These are phyloP conservation scores for Sphaerostilbella broomeana DNA, from an alignment of 2,329 filamentous ascomycete species.

Conservation along the genomic window DNA sequence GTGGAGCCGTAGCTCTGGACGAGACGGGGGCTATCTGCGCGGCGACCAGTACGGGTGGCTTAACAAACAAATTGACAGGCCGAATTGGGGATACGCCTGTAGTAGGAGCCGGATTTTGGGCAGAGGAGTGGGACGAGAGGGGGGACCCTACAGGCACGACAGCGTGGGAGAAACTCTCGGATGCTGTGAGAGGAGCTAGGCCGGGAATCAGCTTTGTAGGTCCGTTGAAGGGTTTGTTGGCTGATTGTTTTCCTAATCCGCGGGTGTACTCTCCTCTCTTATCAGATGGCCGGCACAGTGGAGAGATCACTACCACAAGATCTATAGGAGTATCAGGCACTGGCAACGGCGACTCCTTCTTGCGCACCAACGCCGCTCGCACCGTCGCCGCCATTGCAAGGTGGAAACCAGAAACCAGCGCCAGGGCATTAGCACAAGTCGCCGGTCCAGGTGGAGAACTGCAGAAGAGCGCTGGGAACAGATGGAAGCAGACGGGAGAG, in stretches of 20 bases:
- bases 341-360: conserved; percentile 83
- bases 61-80: conserved; percentile 85
- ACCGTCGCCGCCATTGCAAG: conserved; percentile 68
- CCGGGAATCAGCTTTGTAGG: conserved; percentile 20
- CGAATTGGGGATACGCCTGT: conserved; percentile 82
- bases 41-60: conserved; percentile 64
- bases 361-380: conserved; percentile 63
- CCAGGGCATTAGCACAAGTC: conserved; percentile 56
- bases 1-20: conserved; percentile 77
- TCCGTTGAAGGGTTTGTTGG: conserved; percentile 43
- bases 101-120: conserved; percentile 82
- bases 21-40: conserved; percentile 63
- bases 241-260: conserved; percentile 54
- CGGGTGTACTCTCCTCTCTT: conserved; percentile 32
- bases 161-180: conserved; percentile 13
- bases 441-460: conserved; percentile 67
- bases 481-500: conserved; percentile 69
- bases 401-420: conserved; percentile 48
- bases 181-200: neutral
- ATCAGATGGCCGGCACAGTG: neutral
- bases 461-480: conserved; percentile 63
- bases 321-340: conserved; percentile 65
- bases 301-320: conserved; percentile 16
- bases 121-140: conserved; percentile 66
- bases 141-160: conserved; percentile 17